Conservation (phyloP, 257 asterid genomes). For the Solanum peruvianum region DNA sequence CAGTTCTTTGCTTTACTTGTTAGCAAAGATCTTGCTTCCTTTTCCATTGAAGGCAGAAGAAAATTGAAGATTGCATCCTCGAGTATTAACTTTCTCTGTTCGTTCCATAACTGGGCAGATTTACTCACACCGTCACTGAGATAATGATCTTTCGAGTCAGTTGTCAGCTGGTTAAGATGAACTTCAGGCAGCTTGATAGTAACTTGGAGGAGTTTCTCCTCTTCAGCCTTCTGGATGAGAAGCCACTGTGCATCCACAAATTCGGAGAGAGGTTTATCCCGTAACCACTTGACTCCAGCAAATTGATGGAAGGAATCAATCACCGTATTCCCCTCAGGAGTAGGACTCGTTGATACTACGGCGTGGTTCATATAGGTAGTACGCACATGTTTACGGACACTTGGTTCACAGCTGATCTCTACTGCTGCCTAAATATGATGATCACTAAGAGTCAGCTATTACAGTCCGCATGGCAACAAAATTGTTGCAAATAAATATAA, state of each 20-base stretch:
- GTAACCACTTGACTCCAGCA: constrained; percentile 91
- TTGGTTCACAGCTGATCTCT: constrained; percentile 93
- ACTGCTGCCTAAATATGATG: constrained; percentile 70
- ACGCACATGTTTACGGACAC: constrained; percentile 85
- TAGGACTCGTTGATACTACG: constrained; percentile 76
- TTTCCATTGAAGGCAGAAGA: constrained; percentile 89
- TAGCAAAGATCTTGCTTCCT: constrained; percentile 76
- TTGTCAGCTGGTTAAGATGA: constrained; percentile 58
- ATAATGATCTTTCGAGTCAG: constrained; percentile 72
- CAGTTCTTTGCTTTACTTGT: constrained; percentile 70
- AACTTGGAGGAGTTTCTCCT: constrained; percentile 88
- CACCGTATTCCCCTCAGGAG: constrained; percentile 71
- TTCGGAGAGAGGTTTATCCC: constrained; percentile 70
- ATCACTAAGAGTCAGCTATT: not conserved
- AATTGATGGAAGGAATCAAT: constrained; percentile 87
- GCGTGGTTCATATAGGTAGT: constrained; percentile 79
- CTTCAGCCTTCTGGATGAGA: constrained; percentile 93
- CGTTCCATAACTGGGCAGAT: constrained; percentile 97
- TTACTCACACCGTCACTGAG: constrained; percentile 94
- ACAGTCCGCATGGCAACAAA: not conserved
- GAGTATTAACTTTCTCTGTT: constrained; percentile 83
- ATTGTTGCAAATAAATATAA: not conserved
- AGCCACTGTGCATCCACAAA: constrained; percentile 96
- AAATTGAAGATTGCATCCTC: constrained; percentile 60
- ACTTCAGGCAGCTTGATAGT: constrained; percentile 65